A percentile compares a stretch with the other conserved stretches of the same genome.
phyloP scores from a whole-genome alignment of 257 asterid species.

The Agastache rugosa region DNA sequence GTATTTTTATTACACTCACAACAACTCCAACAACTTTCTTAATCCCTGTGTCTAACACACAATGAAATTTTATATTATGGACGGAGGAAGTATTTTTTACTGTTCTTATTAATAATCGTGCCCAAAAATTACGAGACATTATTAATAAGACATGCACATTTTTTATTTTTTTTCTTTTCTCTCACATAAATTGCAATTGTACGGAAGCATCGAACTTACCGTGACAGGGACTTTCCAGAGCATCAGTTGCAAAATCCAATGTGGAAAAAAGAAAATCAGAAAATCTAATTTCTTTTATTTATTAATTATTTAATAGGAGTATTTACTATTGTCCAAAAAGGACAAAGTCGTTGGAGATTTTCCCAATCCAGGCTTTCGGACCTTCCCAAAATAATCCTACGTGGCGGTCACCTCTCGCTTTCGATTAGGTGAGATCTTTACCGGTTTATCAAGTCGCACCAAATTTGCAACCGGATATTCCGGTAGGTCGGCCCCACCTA shows the following conservation, averaged over 20 bases:
- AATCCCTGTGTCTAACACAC: too few relatives aligned
- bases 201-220: constrained; percentile 17
- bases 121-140: too few relatives aligned
- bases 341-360: constrained; percentile 44
- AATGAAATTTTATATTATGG: too few relatives aligned
- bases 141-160: too few relatives aligned
- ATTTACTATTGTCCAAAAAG: not conserved
- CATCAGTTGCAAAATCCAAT: constrained; percentile 5
- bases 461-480: constrained; percentile 39
- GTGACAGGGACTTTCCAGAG: constrained; percentile 19
- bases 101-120: too few relatives aligned
- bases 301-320: too few relatives aligned
- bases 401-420: constrained; percentile 60
- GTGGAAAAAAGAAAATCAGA: constrained; percentile 6
- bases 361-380: constrained; percentile 44
- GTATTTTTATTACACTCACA: too few relatives aligned
- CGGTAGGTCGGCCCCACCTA: constrained; percentile 37
- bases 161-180: not conserved
- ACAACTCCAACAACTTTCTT: too few relatives aligned
- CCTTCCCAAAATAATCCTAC: constrained; percentile 57
- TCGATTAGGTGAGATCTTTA: constrained; percentile 32
- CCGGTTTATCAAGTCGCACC: constrained; percentile 40
- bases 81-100: too few relatives aligned
- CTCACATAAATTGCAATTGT: not conserved
- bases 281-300: not conserved